A percentile compares a stretch with the other conserved stretches of the same genome.
These are phyloP conservation scores for Pittosporum tobira DNA, from an alignment of 129 eudicot genomes.

Conservation along the genomic window DNA sequence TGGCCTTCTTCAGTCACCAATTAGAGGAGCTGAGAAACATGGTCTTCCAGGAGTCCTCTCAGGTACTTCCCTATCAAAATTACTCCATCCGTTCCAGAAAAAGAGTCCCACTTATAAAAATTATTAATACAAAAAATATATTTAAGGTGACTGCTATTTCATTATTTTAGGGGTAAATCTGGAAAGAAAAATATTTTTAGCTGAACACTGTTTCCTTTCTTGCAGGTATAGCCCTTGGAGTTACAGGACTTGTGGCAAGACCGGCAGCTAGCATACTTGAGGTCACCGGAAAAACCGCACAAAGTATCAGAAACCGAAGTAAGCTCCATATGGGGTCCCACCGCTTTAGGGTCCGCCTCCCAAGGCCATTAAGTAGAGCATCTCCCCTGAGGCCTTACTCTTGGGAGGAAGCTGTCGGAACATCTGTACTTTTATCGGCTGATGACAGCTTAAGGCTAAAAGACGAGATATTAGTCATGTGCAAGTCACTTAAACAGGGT, in stretches of 20 bases:
- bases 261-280: conserved; percentile 97
- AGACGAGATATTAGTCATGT: conserved; percentile 55
- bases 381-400: conserved; percentile 69
- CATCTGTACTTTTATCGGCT: conserved; percentile 43
- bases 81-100: no score
- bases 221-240: conserved; percentile 88
- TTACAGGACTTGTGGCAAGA: conserved; percentile 90
- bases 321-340: conserved; percentile 56
- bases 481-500: conserved; percentile 54
- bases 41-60: conserved; percentile 97
- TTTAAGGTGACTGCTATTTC: no score
- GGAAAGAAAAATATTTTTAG: neutral
- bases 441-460: conserved; percentile 37
- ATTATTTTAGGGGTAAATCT: no score
- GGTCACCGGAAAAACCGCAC: conserved; percentile 94
- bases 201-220: neutral
- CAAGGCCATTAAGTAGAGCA: conserved; percentile 57
- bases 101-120: no score
- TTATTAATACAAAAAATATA: no score
- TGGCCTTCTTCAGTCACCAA: conserved; percentile 94
- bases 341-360: conserved; percentile 68
- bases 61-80: conserved; percentile 42
- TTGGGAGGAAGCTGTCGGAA: conserved; percentile 87
- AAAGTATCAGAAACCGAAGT: conserved; percentile 88
- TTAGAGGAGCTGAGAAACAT: conserved; percentile 94